Base-by-base conservation (phyloP, 495 filamentous ascomycete genomes). In the Rusavskia elegans region DNA sequence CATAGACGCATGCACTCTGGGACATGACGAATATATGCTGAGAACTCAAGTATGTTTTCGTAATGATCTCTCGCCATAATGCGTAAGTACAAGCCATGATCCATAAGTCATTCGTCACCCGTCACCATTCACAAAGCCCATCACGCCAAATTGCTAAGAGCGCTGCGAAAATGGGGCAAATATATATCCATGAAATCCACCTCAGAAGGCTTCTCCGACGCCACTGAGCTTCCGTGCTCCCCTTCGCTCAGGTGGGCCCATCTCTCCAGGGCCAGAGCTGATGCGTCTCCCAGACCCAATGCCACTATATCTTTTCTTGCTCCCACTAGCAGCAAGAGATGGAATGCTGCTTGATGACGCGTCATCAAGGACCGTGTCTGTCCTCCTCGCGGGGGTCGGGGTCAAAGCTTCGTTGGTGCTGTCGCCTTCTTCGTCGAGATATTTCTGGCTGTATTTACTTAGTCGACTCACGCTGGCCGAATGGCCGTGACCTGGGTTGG, bases 161-260 rank as follows among this genome's bases (percentile, higher is more conserved):
- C 32, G 32, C 32, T 35, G 7, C 32, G 9, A 35, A 35, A 35
- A 35, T 7, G 32, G 10, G 32, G 32, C 32, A 35, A 35, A 35
- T 35, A 35, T 35, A 42, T 42, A 21, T 42, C 39, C 39, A 20
- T 1, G 39, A 42, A 42, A 21, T 42, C n/a, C 39, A 42, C 10
- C 16, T 52, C 61, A 85, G 62, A 75, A 85, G 27, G 80, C 82
- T 66, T 85, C 82, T 14, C 80, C 81, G n/a, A 85, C 66, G 53
- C 77, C 81, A 58, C 70, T 74, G 55, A 76, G 60, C 59, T 74
- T 76, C 50, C 74, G 62, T 48, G 64, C 53, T 49, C 41, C 49
- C 61, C 67, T 67, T 50, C 66, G 54, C 46, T 65, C 64, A 8
- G 76, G 74, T 23, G 76, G 76, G 32, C 71, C 71, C 78, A 81